phyloP scores from a whole-genome alignment of 495 filamentous ascomycete species.

The Lentithecium fluviatile region DNA sequence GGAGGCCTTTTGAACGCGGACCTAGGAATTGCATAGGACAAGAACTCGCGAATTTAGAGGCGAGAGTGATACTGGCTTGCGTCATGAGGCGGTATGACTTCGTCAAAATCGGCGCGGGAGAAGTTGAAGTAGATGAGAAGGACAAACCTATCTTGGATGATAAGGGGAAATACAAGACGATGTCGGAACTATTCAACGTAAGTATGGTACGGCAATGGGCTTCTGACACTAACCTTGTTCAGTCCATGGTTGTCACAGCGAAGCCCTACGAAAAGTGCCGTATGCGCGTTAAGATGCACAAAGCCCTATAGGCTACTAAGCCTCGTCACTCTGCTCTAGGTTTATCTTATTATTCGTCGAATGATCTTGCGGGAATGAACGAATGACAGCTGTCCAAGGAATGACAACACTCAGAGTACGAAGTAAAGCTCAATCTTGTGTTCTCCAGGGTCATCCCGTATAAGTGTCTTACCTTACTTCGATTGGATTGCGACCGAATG shows the following conservation, averaged over 20 bases:
- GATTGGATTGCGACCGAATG: too few relatives aligned
- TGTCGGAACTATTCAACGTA: slow-evolving; percentile 49
- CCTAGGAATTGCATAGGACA: slow-evolving; percentile 45
- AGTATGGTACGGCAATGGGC: slow-evolving; percentile 24
- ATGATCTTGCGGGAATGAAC: too few relatives aligned
- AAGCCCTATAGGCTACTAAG: too few relatives aligned
- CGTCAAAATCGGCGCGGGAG: slow-evolving; percentile 49
- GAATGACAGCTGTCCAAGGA: too few relatives aligned
- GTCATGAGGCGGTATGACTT: slow-evolving; percentile 38
- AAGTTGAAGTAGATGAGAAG: slow-evolving; percentile 32
- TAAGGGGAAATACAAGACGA: slow-evolving; percentile 47
- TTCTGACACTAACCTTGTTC: not conserved
- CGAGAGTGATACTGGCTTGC: slow-evolving; percentile 39
- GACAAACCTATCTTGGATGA: slow-evolving; percentile 38
- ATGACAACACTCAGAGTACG: too few relatives aligned
- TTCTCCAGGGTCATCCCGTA: too few relatives aligned
- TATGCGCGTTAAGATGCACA: slow-evolving; percentile 16
- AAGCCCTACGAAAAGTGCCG: slow-evolving; percentile 24
- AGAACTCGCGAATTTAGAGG: slow-evolving; percentile 42
- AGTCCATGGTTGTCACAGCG: slow-evolving; percentile 11
- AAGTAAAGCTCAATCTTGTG: too few relatives aligned
- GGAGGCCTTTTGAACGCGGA: slow-evolving; percentile 40
- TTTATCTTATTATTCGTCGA: too few relatives aligned
- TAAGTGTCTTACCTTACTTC: too few relatives aligned
- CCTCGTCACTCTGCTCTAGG: too few relatives aligned